phyloP scores from a whole-genome alignment of 208 protist genomes.

The Lotmaria passim region DNA sequence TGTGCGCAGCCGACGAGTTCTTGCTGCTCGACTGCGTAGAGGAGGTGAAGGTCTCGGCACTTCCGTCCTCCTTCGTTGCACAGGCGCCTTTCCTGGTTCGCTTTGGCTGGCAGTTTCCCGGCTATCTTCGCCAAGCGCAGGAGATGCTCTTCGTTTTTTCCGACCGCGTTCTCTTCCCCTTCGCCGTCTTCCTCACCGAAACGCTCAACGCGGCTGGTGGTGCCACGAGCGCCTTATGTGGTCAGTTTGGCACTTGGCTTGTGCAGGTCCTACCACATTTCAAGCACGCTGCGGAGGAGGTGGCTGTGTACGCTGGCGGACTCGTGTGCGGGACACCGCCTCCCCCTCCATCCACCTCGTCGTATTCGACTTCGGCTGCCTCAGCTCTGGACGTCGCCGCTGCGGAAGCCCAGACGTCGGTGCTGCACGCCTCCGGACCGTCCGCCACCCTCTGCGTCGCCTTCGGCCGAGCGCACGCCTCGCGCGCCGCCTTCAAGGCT shows the following conservation, averaged over 20 bases:
- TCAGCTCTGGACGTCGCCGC: not conserved
- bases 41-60: constrained; percentile 1
- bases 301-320: constrained; percentile 14
- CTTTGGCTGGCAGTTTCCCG: constrained; percentile 29
- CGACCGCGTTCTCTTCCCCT: constrained; percentile 1
- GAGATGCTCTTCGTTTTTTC: constrained; percentile 7
- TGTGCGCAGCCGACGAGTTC: too few relatives aligned
- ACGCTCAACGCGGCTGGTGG: not conserved
- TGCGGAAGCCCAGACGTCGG: constrained; percentile 1
- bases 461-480: constrained; percentile 4
- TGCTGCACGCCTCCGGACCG: constrained; percentile 13
- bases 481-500: constrained; percentile 30
- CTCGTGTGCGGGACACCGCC: constrained; percentile 8
- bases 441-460: constrained; percentile 4
- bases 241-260: constrained; percentile 4
- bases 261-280: constrained; percentile 14
- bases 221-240: not conserved
- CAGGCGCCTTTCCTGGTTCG: constrained; percentile 27
- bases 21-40: constrained; percentile 25
- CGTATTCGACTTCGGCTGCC: not conserved
- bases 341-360: not conserved
- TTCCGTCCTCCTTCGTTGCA: constrained; percentile 22
- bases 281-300: constrained; percentile 18
- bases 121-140: constrained; percentile 12
- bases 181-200: not conserved